These are phyloP conservation scores for Rhizophora apiculata DNA, from an alignment of 345 rosid genomes.

Conservation along the genomic window DNA sequence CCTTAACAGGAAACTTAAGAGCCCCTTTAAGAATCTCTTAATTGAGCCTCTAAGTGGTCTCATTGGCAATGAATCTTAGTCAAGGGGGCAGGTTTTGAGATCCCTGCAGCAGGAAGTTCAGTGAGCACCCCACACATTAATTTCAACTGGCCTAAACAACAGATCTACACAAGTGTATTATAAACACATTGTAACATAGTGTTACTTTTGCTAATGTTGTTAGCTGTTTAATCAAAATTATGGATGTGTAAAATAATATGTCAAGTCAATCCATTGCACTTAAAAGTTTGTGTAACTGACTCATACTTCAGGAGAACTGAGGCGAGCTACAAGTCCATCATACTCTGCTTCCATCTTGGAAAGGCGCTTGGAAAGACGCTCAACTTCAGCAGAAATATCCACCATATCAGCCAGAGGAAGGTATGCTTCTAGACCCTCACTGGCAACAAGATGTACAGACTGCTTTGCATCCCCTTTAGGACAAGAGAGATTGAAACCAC, in stretches of 20 bases:
- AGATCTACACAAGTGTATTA: neutral
- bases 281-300: constrained; percentile 1
- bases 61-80: too few relatives aligned
- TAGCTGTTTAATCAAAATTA: too few relatives aligned
- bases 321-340: constrained; percentile 68
- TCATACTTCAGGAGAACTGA: constrained; percentile 69
- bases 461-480: constrained; percentile 66
- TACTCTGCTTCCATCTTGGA: constrained; percentile 85
- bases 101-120: neutral
- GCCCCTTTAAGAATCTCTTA: too few relatives aligned
- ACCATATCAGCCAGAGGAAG: constrained; percentile 95
- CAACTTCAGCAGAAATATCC: constrained; percentile 81
- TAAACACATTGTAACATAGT: neutral
- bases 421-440: constrained; percentile 96
- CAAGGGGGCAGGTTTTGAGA: too few relatives aligned
- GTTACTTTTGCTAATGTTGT: neutral
- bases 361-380: constrained; percentile 86
- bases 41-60: too few relatives aligned
- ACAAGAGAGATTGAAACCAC: constrained; percentile 11
- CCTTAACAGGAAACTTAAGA: too few relatives aligned
- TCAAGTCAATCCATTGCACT: neutral
- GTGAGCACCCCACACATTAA: neutral
- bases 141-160: neutral
- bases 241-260: too few relatives aligned
- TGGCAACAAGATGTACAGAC: constrained; percentile 89